phyloP scores from a whole-genome alignment of 2,329 filamentous ascomycete species.

The Paecilomyces dactylethromorphus region DNA sequence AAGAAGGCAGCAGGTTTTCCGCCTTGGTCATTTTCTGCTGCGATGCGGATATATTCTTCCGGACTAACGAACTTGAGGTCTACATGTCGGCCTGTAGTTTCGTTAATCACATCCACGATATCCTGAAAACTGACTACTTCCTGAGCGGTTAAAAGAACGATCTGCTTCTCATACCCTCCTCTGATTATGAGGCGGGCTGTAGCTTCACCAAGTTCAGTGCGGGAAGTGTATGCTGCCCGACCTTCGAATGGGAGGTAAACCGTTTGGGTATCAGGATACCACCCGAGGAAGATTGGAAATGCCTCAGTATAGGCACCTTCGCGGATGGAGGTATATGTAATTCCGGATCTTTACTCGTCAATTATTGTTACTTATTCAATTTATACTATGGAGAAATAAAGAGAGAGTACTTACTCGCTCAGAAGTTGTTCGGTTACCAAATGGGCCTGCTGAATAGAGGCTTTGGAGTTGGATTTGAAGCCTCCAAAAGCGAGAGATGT shows the following conservation, averaged over 20 bases:
- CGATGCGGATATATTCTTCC: constrained; percentile 26
- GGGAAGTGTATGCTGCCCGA: constrained; percentile 45
- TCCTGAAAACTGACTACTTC: constrained; percentile 27
- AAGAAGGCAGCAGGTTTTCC: constrained; percentile 34
- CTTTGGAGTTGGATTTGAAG: constrained; percentile 29
- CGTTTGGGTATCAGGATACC: constrained; percentile 27
- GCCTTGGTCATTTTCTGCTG: constrained; percentile 26
- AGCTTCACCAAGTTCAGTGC: constrained; percentile 50
- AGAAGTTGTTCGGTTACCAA: constrained; percentile 52
- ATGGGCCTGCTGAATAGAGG: constrained; percentile 54
- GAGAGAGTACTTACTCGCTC: constrained; percentile 17
- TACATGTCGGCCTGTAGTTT: constrained; percentile 26
- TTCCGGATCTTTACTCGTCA: constrained; percentile 21
- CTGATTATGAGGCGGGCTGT: constrained; percentile 44
- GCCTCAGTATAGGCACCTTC: constrained; percentile 56
- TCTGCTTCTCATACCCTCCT: constrained; percentile 29
- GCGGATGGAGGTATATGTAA: constrained; percentile 49
- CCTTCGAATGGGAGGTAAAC: constrained; percentile 33
- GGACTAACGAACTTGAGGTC: constrained; percentile 25
- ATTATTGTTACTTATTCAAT: not conserved
- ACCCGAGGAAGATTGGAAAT: constrained; percentile 52
- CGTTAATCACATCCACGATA: constrained; percentile 32
- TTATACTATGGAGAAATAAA: not conserved
- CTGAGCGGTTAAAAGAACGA: constrained; percentile 34
- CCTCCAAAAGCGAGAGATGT: constrained; percentile 54